Base-by-base conservation (phyloP, 768 basidiomycete genomes). In the Gymnopilus junonius region DNA sequence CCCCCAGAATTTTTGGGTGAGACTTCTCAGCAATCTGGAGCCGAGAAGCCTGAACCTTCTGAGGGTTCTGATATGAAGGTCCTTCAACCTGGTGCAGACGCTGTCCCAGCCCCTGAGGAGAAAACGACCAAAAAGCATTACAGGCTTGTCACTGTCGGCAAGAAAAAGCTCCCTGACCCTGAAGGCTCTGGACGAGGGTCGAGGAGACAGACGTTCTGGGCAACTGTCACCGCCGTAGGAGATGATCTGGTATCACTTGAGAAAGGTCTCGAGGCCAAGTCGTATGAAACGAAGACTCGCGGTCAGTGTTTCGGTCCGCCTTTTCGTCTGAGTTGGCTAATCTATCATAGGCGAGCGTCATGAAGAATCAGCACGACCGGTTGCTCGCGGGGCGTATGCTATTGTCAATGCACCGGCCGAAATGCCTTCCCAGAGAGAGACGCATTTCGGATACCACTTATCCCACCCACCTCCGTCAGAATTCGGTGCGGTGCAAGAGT, bases 271-370 rank as follows among this genome's bases (percentile, higher is more conserved):
- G 85, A 82, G 0, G 78, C 76, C 50, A 83, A 81, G 69, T 76
- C 76, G 2, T 88, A 87, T 66, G 82, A 87, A 67, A 90, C 88
- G 0, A 87, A 87, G 72, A 89, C 87, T 8, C 75, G 82, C 72
- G 85, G 86, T 84, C 35, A 35, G 74, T 68, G 6, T 31, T 25
- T 11, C 15, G 10, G 2, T 21, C 10, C 3, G 6, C 31, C 8
- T 23, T 37, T 20, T 21, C 32, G 17, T 21, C 7, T 6, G 48
- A 6, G 17, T 29, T 14, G 4, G 4, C 25, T 31, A 12, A 37
- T 46, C 8, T n/a, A 7, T 50, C 10, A 21, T 61, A 85, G 86
- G 85, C 7, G 77, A 80, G 0, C 79, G 87, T 12, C 83, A 87
- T 57, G 79, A 84, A 62, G 83, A 75, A 3, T 76, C 83, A 0